Conservation (phyloP, 352 stramenopile genomes). For the Globisporangium yorkense region DNA sequence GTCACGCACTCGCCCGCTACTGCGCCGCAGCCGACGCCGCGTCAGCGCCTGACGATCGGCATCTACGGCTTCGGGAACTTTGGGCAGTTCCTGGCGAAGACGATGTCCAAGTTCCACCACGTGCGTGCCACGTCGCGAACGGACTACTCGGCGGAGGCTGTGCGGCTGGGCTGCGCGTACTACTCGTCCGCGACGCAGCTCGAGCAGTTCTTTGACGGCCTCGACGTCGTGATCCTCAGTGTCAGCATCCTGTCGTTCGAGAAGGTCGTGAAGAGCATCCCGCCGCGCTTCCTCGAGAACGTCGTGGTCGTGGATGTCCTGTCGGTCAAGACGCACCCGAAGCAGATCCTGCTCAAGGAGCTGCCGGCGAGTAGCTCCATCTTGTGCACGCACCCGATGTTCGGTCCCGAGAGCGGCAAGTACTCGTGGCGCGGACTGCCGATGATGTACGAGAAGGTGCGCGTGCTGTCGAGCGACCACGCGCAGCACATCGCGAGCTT, state of each 20-base stretch:
- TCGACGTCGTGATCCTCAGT: constrained; percentile 94
- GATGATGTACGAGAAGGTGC: constrained; percentile 96
- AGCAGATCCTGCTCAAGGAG: constrained; percentile 90
- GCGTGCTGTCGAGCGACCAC: constrained; percentile 62
- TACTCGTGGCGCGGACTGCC: constrained; percentile 92
- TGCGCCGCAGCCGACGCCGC: constrained; percentile 13
- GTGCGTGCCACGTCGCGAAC: constrained; percentile 84
- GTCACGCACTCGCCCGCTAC: constrained; percentile 23
- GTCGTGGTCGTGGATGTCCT: constrained; percentile 96
- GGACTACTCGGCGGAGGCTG: constrained; percentile 70
- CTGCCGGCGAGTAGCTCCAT: constrained; percentile 89
- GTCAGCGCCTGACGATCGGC: constrained; percentile 88
- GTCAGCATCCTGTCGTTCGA: constrained; percentile 81
- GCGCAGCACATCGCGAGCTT: constrained; percentile 85
- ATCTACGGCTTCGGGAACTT: constrained; percentile 97
- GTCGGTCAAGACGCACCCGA: constrained; percentile 97
- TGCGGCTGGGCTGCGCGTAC: constrained; percentile 52
- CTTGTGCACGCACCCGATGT: constrained; percentile 98
- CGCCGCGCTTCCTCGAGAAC: constrained; percentile 64
- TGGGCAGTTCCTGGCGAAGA: constrained; percentile 96
- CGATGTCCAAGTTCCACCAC: constrained; percentile 89
- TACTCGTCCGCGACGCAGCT: constrained; percentile 62
- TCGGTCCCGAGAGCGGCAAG: constrained; percentile 94
- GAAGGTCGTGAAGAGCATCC: constrained; percentile 56
- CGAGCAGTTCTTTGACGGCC: constrained; percentile 85